Evolutionary conservation across 805 yeast species (phyloP), one percentile per base, ranked within the genome.

Genomic region (Candida saitoana): DNA sequence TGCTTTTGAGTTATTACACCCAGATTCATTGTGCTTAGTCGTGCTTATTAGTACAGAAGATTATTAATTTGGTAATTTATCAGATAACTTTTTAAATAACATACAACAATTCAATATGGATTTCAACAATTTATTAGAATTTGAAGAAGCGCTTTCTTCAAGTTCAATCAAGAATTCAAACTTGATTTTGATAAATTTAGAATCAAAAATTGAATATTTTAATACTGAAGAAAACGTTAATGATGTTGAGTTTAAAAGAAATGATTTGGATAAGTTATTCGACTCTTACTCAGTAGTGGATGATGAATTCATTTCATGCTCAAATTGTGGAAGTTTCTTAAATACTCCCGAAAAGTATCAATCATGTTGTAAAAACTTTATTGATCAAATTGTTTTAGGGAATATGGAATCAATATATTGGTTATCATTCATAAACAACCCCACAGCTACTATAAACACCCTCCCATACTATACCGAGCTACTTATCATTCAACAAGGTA

Each of bases 391-490:
- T 18, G 41, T 52, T 2, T 39, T 54, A 8, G 43, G 41, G n/a
- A 41, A 38, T 12, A 48, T 68, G 15, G 77, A 74, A 39, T 49
- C 56, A 16, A 59, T 65, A 3, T 75, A 59, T 49, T 74, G 78
- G 78, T 50, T 65, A 43, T 59, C 70, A 35, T 71, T 74, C 42
- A 53, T 75, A 30, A 65, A 62, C 38, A 63, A 67, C 47, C 76
- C 74, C 1, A 61, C 70, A 25, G 65, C 65, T 36, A 73, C 79
- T 19, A 59, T 71, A 32, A 59, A 69, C 33, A 63, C 75, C 1
- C 58, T 75, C 25, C 80, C 80, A 11, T 63, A 70, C 51, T 74
- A 71, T 47, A 67, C 78, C 9, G 67, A 69, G 46, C 61, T 71
- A 44, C 58, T 73, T 45, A 58, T 73, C 34, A 50, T 69, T 38